These are phyloP conservation scores for Quercus tomentella DNA, from an alignment of 331 rosid genomes.

Conservation along the genomic window DNA sequence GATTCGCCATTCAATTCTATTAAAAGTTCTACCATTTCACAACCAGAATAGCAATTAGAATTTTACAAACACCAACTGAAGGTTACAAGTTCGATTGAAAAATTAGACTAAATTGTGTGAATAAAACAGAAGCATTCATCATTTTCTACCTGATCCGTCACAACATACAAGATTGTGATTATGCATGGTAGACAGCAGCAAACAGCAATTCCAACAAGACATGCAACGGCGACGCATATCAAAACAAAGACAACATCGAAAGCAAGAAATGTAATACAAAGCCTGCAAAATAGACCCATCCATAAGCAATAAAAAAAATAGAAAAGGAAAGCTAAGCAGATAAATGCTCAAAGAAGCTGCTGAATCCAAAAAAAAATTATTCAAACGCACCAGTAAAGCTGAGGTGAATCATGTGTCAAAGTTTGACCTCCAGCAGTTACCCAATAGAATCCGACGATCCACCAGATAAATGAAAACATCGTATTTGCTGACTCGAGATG, in stretches of 20 bases:
- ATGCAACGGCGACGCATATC: constrained; percentile 64
- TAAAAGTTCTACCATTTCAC: too few species aligned
- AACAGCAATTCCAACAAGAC: constrained; percentile 84
- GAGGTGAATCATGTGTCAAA: constrained; percentile 62
- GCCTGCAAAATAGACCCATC: constrained; percentile 56
- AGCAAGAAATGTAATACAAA: constrained; percentile 74
- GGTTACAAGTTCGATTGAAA: neutral
- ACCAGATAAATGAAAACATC: constrained; percentile 76
- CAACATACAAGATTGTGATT: constrained; percentile 59
- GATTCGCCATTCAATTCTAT: too few species aligned
- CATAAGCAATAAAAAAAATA: constrained; percentile 10
- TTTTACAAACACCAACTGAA: neutral
- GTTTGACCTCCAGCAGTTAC: constrained; percentile 69
- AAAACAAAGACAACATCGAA: constrained; percentile 67
- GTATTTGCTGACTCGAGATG: constrained; percentile 64
- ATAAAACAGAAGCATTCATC: neutral
- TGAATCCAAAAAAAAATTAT: neutral
- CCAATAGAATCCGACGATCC: constrained; percentile 91
- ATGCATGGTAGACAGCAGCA: constrained; percentile 95
- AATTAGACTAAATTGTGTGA: neutral
- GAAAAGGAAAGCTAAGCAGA: neutral
- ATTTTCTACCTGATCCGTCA: constrained; percentile 61
- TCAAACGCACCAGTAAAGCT: constrained; percentile 72
- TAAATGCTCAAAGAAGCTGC: constrained; percentile 1
- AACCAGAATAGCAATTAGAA: neutral